Evolutionary conservation across 2,329 filamentous ascomycete species (phyloP).

Genomic region (Penicillium sp.): DNA sequence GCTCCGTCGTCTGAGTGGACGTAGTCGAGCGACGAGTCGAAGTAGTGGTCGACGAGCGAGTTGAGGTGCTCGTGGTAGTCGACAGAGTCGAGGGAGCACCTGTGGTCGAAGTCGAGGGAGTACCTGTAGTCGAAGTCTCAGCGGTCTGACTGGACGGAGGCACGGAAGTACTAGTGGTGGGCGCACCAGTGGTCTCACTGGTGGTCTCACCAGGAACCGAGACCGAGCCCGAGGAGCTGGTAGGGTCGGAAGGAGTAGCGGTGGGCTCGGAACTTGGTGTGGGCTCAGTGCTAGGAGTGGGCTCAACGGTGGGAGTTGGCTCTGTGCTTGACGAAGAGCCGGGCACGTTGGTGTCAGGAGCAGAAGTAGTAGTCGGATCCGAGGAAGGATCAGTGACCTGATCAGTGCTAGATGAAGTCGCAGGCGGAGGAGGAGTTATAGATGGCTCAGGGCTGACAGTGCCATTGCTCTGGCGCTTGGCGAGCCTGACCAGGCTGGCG

Average conservation of each 20-base stretch:
- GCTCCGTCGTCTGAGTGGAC: constrained; percentile 22
- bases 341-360: constrained; percentile 6
- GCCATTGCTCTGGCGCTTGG: constrained; percentile 53
- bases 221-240: constrained; percentile 8
- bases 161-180: constrained; percentile 25
- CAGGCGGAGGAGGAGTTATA: background rate
- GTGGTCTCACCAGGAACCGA: background rate
- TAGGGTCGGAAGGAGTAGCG: constrained; percentile 14
- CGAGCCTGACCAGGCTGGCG: constrained; percentile 61
- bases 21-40: constrained; percentile 14
- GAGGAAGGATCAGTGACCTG: constrained; percentile 9
- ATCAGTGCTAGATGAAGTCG: constrained; percentile 10
- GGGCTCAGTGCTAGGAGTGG: constrained; percentile 9
- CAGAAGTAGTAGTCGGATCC: constrained; percentile 9
- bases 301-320: constrained; percentile 12
- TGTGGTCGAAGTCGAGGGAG: constrained; percentile 18
- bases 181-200: constrained; percentile 20
- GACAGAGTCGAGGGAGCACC: constrained; percentile 19
- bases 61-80: constrained; percentile 16
- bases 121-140: constrained; percentile 15
- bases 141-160: constrained; percentile 5
- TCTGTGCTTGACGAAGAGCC: background rate
- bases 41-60: constrained; percentile 9
- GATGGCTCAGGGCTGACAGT: constrained; percentile 17
- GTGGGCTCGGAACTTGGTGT: constrained; percentile 17